These are phyloP conservation scores for Ganoderma meredithae DNA, from an alignment of 1,284 basidiomycete genomes.

Conservation along the genomic window DNA sequence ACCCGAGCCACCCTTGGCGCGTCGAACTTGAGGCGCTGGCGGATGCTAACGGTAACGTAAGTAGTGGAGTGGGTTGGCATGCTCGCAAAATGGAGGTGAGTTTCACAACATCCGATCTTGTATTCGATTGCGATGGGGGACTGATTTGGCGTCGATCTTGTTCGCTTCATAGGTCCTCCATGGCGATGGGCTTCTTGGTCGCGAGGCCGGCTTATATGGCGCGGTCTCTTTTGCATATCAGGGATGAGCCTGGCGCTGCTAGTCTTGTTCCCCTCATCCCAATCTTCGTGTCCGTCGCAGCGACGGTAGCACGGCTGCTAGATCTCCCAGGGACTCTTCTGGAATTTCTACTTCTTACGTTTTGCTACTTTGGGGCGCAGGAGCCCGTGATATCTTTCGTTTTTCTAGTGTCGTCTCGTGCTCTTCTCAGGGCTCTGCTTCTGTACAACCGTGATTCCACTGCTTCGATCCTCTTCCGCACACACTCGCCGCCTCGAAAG, in stretches of 20 bases:
- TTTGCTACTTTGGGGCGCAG: not conserved
- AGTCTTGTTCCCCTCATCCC: not conserved
- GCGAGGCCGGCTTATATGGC: conserved; percentile 94
- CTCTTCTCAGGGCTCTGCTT: not conserved
- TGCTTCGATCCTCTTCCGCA: conserved; percentile 6
- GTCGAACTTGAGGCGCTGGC: conserved; percentile 77
- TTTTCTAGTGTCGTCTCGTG: not conserved
- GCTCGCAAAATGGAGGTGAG: conserved; percentile 96
- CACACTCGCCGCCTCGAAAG: not conserved
- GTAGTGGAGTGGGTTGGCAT: conserved; percentile 94
- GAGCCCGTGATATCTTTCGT: conserved; percentile 1
- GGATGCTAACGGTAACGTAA: conserved; percentile 87
- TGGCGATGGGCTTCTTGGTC: conserved; percentile 89
- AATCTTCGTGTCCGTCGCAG: too few species aligned
- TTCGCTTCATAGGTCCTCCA: conserved; percentile 65
- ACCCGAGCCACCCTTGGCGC: conserved; percentile 69
- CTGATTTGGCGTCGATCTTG: conserved; percentile 22
- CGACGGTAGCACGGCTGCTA: not conserved
- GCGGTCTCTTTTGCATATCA: conserved; percentile 92
- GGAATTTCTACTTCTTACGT: not conserved
- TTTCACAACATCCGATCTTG: conserved; percentile 20
- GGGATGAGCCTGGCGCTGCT: conserved; percentile 53
- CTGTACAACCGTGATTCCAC: not conserved
- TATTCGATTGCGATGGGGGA: conserved; percentile 17
- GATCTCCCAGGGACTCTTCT: not conserved